These are phyloP conservation scores for Dactylorhiza incarnata DNA, from an alignment of 106 monocot genomes.

Conservation along the genomic window DNA sequence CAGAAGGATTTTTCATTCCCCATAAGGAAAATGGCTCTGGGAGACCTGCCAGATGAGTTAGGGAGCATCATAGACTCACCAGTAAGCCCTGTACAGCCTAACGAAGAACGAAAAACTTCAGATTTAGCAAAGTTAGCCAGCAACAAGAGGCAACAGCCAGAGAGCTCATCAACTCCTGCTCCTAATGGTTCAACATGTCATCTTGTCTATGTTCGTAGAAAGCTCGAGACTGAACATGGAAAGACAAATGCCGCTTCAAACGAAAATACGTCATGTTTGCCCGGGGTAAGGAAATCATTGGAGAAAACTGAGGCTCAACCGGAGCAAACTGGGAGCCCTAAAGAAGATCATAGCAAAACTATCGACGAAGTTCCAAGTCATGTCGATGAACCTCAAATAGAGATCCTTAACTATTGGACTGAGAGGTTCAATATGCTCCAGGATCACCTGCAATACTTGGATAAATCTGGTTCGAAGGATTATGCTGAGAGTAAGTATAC, in stretches of 20 bases:
- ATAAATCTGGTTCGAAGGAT: conserved; percentile 5
- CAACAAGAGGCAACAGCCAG: conserved; percentile 43
- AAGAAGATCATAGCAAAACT: neutral
- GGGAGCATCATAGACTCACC: conserved; percentile 8
- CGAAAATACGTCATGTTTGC: neutral
- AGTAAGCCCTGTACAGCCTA: conserved; percentile 19
- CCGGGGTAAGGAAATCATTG: neutral
- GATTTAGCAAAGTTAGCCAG: conserved; percentile 29
- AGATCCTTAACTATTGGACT: conserved; percentile 2
- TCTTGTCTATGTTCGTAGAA: conserved; percentile 74
- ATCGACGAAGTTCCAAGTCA: neutral
- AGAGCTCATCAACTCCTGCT: conserved; percentile 27
- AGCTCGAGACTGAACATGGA: conserved; percentile 48
- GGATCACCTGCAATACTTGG: conserved; percentile 1
- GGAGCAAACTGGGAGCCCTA: neutral
- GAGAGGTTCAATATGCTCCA: conserved; percentile 7
- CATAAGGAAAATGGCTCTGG: neutral
- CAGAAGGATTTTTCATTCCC: neutral
- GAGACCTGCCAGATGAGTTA: conserved; percentile 3
- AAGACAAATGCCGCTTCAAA: conserved; percentile 15
- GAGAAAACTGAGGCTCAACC: neutral
- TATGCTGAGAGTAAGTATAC: conserved; percentile 9
- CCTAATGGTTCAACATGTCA: conserved; percentile 26
- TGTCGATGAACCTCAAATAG: neutral
- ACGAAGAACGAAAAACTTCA: conserved; percentile 19